phyloP scores from a whole-genome alignment of 73 alveolate genomes.

The Stentor coeruleus region DNA sequence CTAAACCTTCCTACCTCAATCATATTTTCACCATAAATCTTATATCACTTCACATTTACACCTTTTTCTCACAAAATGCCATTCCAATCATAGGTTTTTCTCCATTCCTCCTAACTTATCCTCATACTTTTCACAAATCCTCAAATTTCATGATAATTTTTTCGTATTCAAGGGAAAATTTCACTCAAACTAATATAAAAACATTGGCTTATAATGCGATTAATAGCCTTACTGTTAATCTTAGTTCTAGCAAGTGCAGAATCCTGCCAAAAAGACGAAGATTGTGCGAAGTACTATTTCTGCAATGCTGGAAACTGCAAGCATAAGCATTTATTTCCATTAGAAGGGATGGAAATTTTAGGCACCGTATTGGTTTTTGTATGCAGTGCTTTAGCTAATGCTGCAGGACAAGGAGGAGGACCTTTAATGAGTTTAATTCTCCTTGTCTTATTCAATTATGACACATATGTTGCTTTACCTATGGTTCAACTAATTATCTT shows the following conservation, averaged over 20 bases:
- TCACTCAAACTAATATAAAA: no score
- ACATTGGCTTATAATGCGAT: slow-evolving; percentile 1
- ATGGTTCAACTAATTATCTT: slow-evolving; percentile 17
- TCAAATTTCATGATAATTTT: no score
- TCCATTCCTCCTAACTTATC: no score
- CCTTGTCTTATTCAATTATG: not conserved
- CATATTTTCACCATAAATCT: no score
- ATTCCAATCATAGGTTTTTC: no score
- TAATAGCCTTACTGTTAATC: not conserved
- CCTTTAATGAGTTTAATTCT: not conserved
- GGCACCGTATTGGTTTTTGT: not conserved
- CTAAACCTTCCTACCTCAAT: no score
- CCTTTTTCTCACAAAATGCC: no score
- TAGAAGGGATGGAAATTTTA: not conserved
- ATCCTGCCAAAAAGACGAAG: slow-evolving; percentile 16
- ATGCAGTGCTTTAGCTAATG: slow-evolving; percentile 19
- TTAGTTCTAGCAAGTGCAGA: not conserved
- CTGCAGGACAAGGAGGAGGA: slow-evolving; percentile 14
- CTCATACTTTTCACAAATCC: no score
- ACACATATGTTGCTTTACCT: not conserved
- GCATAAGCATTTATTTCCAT: not conserved
- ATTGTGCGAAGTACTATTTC: not conserved
- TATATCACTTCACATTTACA: no score
- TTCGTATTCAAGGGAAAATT: no score
- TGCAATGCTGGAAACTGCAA: not conserved